Base-by-base conservation (phyloP, 2,329 filamentous ascomycete species). In the Kalaharituber pfeilii region DNA sequence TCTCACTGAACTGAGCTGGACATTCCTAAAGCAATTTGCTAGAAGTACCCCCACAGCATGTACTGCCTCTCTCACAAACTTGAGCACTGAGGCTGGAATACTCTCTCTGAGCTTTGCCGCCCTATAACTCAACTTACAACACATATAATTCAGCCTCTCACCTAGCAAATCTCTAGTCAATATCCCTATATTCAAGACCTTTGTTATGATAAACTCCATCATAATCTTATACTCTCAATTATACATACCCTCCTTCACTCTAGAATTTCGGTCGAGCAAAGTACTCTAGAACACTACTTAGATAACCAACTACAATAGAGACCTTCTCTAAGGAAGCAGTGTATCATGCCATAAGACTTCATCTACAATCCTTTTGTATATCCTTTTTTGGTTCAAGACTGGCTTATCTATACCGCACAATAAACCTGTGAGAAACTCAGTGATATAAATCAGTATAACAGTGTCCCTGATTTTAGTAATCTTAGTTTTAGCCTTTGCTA, bases 261-360 rank as follows among this genome's bases (percentile, higher is more conserved):
- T n/a, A 33, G 29, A 33, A 8, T n/a, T n/a, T n/a, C n/a, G n/a
- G n/a, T 33, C 29, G n/a, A 33, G 29, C 8, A 33, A n/a, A 8
- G n/a, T 52, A 8, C 67, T 62, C 52, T 79, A 75, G 1, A 78
- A 56, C 0, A 68, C 63, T 0, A 78, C 74, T 0, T 77, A 73
- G 2, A 80, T 53, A 0, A 79, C 66, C 0, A 80, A 66, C 76
- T 76, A 81, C 0, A 74, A 55, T 0, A 76, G 67, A 13, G 75
- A 78, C 47, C 72, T 64, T 11, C 71, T 66, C 76, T 76, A 79
- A 0, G 72, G 73, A 0, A 51, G 42, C 1, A 56, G 56, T 13
- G 56, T 54, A 53, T 64, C 49, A 2, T 59, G 55, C 67, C 69
- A 77, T 9, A 75, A 54, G 0, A 78, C 69, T 15, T 80, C 76